Evolutionary conservation across 345 rosid species (phyloP), one percentile per base, ranked within the genome.

Genomic region (Linum lewisii): DNA sequence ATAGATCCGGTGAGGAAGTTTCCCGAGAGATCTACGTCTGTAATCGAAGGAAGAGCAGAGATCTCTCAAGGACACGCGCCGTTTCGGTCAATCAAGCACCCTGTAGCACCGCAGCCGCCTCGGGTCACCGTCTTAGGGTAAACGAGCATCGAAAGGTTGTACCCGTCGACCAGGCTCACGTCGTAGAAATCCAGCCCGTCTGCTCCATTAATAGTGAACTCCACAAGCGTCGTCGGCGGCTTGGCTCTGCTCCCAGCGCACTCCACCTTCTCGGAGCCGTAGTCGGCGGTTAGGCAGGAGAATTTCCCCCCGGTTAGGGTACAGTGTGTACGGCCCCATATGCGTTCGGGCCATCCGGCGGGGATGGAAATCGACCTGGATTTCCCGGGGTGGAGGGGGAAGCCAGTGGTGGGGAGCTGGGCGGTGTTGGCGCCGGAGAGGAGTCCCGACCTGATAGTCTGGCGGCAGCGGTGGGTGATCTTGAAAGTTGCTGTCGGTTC

Each of bases 141-240:
- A 45, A 92, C 59, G 20, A 88, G 80, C 76, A 87, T 65, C 7
- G 88, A 84, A 19, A 87, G 77, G 62, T 84, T 87, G 67, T 80
- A 87, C 0, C 90, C 90, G 63, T 82, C 88, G 22, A 87, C 91
- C 18, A 87, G 72, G 62, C 95, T 84, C 1, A 82, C 88, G 70
- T 92, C 95, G 64, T 84, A 88, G 69, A 84, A 92, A 56, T 92
- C 97, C 20, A 88, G 72, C 13, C 93, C 93, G 47, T 60, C 85
- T 0, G 82, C 67, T 1, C 90, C 95, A 80, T 92, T 84, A 0
- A 92, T 79, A 0, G 95, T 84, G 78, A 92, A 88, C 84, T 88
- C 93, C 0, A 90, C 95, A 0, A 92, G 79, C 2, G 96, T 92
- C 0, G 87, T 95, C 0, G 95, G 95, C 4, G 95, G 95, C 2